Conservation (phyloP, 371 early-diverging fungal genomes). For the Sporodiniella umbellata region DNA sequence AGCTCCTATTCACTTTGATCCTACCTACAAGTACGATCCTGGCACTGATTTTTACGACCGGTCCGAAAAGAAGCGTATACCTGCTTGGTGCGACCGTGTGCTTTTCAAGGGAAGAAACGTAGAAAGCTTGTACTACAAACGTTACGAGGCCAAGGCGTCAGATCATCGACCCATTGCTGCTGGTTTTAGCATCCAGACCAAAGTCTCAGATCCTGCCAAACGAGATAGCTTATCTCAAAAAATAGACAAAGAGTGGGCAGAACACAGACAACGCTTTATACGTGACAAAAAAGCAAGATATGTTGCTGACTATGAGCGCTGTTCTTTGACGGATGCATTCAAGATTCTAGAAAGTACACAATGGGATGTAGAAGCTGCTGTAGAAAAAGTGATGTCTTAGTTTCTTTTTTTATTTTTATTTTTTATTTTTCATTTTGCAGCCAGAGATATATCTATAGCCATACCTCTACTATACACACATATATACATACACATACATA, state of each 20-base stretch:
- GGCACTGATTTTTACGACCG: constrained; percentile 73
- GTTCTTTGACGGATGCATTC: constrained; percentile 21
- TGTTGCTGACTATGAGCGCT: constrained; percentile 27
- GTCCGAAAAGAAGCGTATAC: constrained; percentile 80
- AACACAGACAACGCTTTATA: constrained; percentile 8
- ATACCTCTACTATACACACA: too few relatives aligned
- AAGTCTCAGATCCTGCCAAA: constrained; percentile 45
- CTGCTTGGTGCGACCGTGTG: constrained; percentile 89
- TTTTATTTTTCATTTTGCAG: not conserved
- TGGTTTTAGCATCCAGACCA: constrained; percentile 54
- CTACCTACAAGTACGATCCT: constrained; percentile 88
- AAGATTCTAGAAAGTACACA: constrained; percentile 11
- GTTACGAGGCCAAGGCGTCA: constrained; percentile 64
- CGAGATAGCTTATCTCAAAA: constrained; percentile 22
- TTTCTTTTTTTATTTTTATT: not conserved
- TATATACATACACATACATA: too few relatives aligned
- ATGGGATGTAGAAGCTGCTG: constrained; percentile 28
- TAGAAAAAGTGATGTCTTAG: constrained; percentile 4
- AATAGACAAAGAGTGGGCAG: constrained; percentile 19
- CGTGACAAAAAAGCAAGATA: constrained; percentile 26
- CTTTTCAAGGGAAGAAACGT: constrained; percentile 45
- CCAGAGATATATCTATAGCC: too few relatives aligned
- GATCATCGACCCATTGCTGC: constrained; percentile 84
- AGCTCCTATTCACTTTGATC: constrained; percentile 70
- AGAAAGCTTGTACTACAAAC: constrained; percentile 35